phyloP scores from a whole-genome alignment of 352 stramenopile species.

The Phytophthora syringae region DNA sequence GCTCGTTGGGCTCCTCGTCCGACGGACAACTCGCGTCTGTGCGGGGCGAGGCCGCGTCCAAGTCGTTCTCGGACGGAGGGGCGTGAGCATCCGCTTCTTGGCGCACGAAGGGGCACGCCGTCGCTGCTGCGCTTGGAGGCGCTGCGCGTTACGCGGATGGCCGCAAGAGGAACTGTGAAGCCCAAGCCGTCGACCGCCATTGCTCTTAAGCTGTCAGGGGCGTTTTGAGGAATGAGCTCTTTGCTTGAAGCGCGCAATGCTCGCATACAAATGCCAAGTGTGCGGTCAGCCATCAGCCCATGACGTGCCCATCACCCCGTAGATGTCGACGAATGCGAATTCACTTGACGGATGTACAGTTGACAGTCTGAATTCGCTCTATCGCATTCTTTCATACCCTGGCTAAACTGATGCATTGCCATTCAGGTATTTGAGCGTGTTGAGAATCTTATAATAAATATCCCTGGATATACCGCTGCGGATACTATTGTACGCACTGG shows the following conservation, averaged over 20 bases:
- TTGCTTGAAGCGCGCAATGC: conserved; percentile 21
- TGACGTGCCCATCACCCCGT: conserved; percentile 21
- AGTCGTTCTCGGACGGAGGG: conserved; percentile 24
- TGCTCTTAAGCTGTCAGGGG: neutral
- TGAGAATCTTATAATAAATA: neutral
- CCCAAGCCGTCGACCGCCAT: conserved; percentile 25
- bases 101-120: conserved; percentile 39
- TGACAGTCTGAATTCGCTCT: neutral
- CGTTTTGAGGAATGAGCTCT: conserved; percentile 28
- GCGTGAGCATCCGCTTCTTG: conserved; percentile 56
- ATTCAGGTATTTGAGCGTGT: neutral
- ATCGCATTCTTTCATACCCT: neutral
- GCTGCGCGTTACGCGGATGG: conserved; percentile 14
- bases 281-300: conserved; percentile 15
- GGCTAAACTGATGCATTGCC: neutral
- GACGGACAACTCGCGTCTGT: conserved; percentile 49
- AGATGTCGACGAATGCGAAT: conserved; percentile 22
- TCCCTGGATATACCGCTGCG: neutral
- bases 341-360: conserved; percentile 9
- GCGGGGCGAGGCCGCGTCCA: conserved; percentile 40
- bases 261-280: neutral
- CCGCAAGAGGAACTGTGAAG: conserved; percentile 39
- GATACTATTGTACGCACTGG: neutral
- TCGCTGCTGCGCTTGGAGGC: conserved; percentile 11
- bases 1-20: conserved; percentile 47